These are phyloP conservation scores for Tagetes patula DNA, from an alignment of 129 eudicot species.

Conservation along the genomic window DNA sequence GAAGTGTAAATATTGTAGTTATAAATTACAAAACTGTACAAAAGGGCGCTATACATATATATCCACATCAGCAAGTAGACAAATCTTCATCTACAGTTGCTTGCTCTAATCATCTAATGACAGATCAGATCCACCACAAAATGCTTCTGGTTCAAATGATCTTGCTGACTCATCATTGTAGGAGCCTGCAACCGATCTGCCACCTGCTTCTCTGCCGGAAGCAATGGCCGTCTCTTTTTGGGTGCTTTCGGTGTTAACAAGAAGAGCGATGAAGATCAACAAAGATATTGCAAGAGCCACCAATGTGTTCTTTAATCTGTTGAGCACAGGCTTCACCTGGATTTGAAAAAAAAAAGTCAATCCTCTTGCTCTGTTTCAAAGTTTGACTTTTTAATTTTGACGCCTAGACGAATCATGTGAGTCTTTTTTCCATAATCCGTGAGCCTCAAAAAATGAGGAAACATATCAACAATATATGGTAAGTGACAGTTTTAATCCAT, in stretches of 20 bases:
- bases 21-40: constrained; percentile 14
- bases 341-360: constrained; percentile 7
- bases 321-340: constrained; percentile 88
- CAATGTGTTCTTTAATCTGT: constrained; percentile 75
- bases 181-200: constrained; percentile 70
- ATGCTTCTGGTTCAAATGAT: constrained; percentile 95
- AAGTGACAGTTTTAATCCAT: neutral
- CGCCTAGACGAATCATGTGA: neutral
- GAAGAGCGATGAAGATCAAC: constrained; percentile 46
- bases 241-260: constrained; percentile 47
- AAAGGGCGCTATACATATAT: neutral
- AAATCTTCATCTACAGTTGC: constrained; percentile 3
- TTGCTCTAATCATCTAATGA: constrained; percentile 22
- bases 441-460: neutral
- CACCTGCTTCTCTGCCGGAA: constrained; percentile 45
- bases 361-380: neutral
- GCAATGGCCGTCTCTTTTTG: constrained; percentile 38
- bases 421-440: neutral
- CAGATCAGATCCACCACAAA: constrained; percentile 65
- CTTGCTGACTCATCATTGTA: constrained; percentile 91
- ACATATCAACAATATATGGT: neutral
- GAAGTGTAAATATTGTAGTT: neutral
- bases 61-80: neutral
- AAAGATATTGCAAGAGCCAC: constrained; percentile 67
- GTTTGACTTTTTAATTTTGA: constrained; percentile 12